These are phyloP conservation scores for Hibiscus mutabilis DNA, from an alignment of 345 rosid species.

Conservation along the genomic window DNA sequence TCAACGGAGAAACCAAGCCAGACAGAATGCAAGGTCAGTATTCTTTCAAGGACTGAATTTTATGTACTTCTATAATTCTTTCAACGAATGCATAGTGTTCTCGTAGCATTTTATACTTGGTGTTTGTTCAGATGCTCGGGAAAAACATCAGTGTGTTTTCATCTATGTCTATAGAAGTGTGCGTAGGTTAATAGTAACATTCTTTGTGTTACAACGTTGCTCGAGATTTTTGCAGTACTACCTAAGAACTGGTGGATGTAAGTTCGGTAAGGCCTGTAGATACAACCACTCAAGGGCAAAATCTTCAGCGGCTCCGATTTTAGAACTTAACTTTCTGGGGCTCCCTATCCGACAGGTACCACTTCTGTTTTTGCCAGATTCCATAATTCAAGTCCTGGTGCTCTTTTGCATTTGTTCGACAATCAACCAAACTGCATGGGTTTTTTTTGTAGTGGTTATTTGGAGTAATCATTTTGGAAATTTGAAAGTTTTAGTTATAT, in stretches of 20 bases:
- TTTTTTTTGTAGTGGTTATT: neutral
- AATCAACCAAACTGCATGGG: neutral
- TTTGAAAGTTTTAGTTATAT: constrained; percentile 8
- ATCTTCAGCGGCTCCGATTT: constrained; percentile 21
- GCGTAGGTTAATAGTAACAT: constrained; percentile 13
- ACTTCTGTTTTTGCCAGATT: neutral
- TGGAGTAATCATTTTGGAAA: neutral
- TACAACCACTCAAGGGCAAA: constrained; percentile 61
- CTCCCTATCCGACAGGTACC: constrained; percentile 75
- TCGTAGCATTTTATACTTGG: neutral
- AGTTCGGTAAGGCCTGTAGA: constrained; percentile 79
- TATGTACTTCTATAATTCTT: neutral
- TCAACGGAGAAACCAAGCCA: constrained; percentile 40
- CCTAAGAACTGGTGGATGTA: constrained; percentile 90
- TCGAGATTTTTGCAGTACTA: constrained; percentile 56
- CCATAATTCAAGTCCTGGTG: neutral
- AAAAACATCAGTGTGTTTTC: neutral
- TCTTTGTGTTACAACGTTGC: constrained; percentile 15
- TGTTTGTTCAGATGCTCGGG: too few relatives aligned
- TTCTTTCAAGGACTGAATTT: neutral
- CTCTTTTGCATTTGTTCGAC: neutral
- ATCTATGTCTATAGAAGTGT: neutral
- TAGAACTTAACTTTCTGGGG: constrained; percentile 79
- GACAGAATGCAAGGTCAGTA: constrained; percentile 84
- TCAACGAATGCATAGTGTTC: neutral